Base-by-base conservation (phyloP, 2,329 filamentous ascomycete species). In the Cladosporium phlei region DNA sequence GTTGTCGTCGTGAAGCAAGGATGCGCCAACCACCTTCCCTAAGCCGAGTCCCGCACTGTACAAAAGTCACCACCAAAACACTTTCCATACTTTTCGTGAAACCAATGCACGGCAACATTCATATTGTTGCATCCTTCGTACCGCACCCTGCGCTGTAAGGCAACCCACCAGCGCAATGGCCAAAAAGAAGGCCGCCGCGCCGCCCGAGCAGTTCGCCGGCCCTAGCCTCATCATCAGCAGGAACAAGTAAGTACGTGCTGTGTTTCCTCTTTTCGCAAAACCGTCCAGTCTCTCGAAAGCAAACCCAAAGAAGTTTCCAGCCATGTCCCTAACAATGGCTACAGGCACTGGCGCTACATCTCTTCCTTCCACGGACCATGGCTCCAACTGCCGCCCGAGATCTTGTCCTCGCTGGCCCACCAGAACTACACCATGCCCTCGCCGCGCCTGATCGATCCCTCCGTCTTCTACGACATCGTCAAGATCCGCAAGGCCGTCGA, bases 351-450 rank as follows among this genome's bases (percentile, higher is more conserved):
- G 87, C 79, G 82, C 53, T 88, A 88, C 65, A 89, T 93, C 49
- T 89, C 86, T 17, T 85, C 83, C 21, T 93, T 87, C 60, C 83
- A 90, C 61, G 88, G 87, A 19, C 82, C 86, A 55, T 93, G 88
- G 88, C 78, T 90, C 11, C 83, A 88, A 65, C 73, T 91, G 47
- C 85, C 86, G 16, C 78, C 82, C 52, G 86, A 91, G 66, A 79
- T 89, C 47, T 81, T 94, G 66, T 84, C 90, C 64, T 81, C 78
- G 39, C 77, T 93, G 40, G 86, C 86, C 46, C 81, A 88, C 68
- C 82, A 80, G 64, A 93, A 91, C 69, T 90, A 84, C 70, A 82
- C 84, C 54, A 82, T 84, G 55, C 83, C 84, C 12, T 79, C 82
- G 21, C 88, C 88, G 8, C 83, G 79, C 48, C 83, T 86, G 38